Evolutionary conservation across 2,329 filamentous ascomycete species (phyloP), one percentile per base, ranked within the genome.

Genomic region (Penicillium occitanis): DNA sequence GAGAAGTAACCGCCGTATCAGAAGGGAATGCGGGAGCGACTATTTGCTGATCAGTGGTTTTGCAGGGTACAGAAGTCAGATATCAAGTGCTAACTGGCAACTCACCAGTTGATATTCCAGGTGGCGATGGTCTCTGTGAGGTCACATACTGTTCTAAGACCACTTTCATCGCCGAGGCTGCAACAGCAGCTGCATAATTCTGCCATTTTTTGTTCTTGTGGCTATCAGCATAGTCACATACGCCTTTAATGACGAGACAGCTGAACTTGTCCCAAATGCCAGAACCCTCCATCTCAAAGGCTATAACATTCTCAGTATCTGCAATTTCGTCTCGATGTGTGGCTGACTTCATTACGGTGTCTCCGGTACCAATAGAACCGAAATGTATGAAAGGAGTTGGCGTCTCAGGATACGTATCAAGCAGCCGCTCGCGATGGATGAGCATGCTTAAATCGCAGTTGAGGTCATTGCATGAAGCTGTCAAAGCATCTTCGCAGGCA

Each of bases 241-340:
- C 66, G 1, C 67, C 69, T 44, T 66, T 68, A n/a, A 67, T 64
- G 14, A 67, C 42, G n/a, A 67, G 40, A 60, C 61, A 67, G 11
- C 66, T 68, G 44, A 71, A 68, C 17, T 63, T 48, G 50, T 69
- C 67, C 66, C 67, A 70, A 11, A 69, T 64, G 2, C 69, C 71
- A 35, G 68, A 67, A 42, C 67, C 69, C 40, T 71, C 69, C 70
- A 71, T 72, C 59, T 72, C 71, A 51, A 71, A 71, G 13, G 67
- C 71, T 37, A 72, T 68, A 28, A 72, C 28, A 10, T 65, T 61
- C 13, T 69, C 46, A 17, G 66, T 14, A 10, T 64, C 44, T 5
- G 78, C 74, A 19, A 81, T 70, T 0, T 28, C 14, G 61, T 83
- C 80, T 13, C 80, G 74, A 17, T 76, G 68, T 13, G 70, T 57